Base-by-base conservation (phyloP, 2,329 filamentous ascomycete species). In the Aspergillus fischeri region DNA sequence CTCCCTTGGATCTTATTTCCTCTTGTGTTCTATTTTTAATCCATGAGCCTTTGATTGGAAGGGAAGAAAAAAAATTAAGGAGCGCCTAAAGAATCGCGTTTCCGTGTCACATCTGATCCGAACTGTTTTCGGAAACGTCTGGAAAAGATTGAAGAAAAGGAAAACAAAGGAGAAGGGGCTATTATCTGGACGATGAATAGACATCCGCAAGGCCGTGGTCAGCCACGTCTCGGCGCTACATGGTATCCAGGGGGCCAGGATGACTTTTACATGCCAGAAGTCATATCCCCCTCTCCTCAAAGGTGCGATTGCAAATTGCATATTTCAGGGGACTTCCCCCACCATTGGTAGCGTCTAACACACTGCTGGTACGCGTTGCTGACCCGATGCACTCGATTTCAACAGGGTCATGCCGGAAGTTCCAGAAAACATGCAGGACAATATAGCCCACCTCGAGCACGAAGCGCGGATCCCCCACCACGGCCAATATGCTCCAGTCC, bases 401-500 rank as follows among this genome's bases (percentile, higher is more conserved):
- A 38, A 65, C 75, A 96, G 91, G 80, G 86, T 95, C 70, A 96
- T 93, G 86, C 90, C 91, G 73, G 92, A 97, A 81, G 92, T 97
- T 64, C 91, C 93, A 65, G 90, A 93, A 77, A 93, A 96, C 77
- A 97, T 99, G 85, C 92, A 96, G 78, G 88, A 96, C 70, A 93
- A 90, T 76, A 84, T 99, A 64, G 90, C 93, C 69, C 88, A 92
- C 74, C 86, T 99, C 79, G 92, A 97, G 81, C 82, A 92, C 59
- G 87, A 92, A 79, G 88, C 89, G 60, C 68, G 70, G 54, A 70
- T 68, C 51, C 69, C 77, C 75, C 78, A 83, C 79, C 76, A 76
- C 57, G 65, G 65, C 42, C 70, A 74, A 49, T 68, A 70, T 47
- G 66, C 65, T 27, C 66, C 67, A 28, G 57, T 65, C 51, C 72